Evolutionary conservation across 306 rosid genomes (phyloP).

Genomic region (Hippophae tibetana): DNA sequence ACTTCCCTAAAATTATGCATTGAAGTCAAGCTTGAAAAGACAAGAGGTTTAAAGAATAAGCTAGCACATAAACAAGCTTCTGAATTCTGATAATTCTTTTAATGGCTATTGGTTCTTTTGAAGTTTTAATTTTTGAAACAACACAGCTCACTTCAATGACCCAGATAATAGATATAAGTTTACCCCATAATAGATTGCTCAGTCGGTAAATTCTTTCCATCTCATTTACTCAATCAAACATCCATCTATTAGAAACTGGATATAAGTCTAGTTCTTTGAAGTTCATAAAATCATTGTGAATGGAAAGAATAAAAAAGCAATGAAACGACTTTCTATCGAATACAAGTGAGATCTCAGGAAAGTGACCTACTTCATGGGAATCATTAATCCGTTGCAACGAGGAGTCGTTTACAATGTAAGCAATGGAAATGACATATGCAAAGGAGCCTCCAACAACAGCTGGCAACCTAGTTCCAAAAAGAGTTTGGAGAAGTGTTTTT

Average conservation of each 20-base stretch:
- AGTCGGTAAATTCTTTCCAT: constrained; percentile 2
- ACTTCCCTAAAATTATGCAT: constrained; percentile 2
- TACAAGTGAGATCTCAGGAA: background rate
- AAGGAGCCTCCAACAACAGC: constrained; percentile 94
- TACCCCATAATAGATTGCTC: background rate
- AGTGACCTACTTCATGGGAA: constrained; percentile 63
- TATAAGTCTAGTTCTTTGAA: constrained; percentile 8
- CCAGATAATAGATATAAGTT: constrained; percentile 2
- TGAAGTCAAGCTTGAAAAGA: background rate
- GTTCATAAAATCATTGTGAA: constrained; percentile 7
- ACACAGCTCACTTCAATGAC: background rate
- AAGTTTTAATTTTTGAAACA: background rate
- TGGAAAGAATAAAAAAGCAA: background rate
- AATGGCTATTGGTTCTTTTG: background rate
- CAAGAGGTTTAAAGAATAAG: background rate
- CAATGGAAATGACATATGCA: constrained; percentile 75
- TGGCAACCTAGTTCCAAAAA: constrained; percentile 91
- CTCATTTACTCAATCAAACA: background rate
- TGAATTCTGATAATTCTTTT: background rate
- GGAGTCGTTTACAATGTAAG: constrained; percentile 67
- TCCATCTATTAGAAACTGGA: background rate
- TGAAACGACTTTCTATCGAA: background rate
- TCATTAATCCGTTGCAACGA: constrained; percentile 52
- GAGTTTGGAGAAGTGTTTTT: constrained; percentile 96
- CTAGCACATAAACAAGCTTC: constrained; percentile 13